Evolutionary conservation across 1,284 basidiomycete species (phyloP), one percentile per base, ranked within the genome.

Genomic region (Abortiporus biennis): DNA sequence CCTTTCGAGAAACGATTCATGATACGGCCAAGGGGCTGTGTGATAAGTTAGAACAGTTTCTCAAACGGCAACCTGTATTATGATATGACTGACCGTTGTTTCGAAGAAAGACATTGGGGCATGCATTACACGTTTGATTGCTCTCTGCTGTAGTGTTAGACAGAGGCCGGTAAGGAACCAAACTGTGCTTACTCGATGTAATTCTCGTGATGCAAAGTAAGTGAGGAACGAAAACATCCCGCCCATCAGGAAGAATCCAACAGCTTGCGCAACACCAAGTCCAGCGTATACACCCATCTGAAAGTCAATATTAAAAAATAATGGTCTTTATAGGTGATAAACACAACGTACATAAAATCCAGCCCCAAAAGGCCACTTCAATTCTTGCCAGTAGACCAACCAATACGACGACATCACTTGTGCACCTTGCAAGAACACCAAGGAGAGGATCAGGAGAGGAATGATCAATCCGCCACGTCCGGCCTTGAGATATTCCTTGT

Each of bases 31-130:
- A 93, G 69, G 5, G 92, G 92, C 74, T 81, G 40, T 33, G 24
- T 31, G 40, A 8, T 13, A 24, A 25, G 32, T 51, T 22, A 39
- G 29, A 43, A 36, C 42, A 17, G 34, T 31, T 13, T n/a, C n/a
- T n/a, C n/a, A n/a, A n/a, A n/a, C n/a, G n/a, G n/a, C 21, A 8
- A n/a, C 21, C 11, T n/a, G n/a, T 12, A 17, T 22, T 21, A 19
- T 25, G 16, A 27, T 44, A 33, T 41, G 35, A 51, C 67, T 53
- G 49, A 78, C 76, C 0, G 89, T 92, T 0, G 89, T 92, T 57
- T 94, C 92, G 55, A 92, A 93, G 69, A 92, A 92, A 3, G 78
- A 78, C 80, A 91, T 91, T 0, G 90, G 90, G 1, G 86, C 83
- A 50, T 78, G 72, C 65, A 80, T 74, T 31, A 90, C 72, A 22